A percentile compares a stretch with the other conserved stretches of the same genome.
Conservation (phyloP, 2,329 filamentous ascomycete genomes). For the Scedosporium dehoogii region DNA sequence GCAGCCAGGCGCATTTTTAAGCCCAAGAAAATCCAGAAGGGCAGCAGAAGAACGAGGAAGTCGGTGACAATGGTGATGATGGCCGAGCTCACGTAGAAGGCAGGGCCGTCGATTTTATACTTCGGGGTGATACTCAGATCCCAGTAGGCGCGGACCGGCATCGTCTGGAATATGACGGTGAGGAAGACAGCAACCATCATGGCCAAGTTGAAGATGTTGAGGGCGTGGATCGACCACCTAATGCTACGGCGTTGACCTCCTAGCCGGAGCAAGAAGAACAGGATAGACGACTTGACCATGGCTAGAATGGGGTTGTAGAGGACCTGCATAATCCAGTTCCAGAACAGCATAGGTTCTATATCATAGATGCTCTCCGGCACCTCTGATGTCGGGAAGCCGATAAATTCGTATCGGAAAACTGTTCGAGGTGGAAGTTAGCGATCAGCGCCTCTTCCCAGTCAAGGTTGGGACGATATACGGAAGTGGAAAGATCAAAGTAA, state of each 20-base stretch:
- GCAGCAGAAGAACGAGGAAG: conserved; percentile 16
- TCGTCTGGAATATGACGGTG: conserved; percentile 1
- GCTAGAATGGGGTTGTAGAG: conserved; percentile 6
- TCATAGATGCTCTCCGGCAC: not conserved
- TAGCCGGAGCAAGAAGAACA: conserved; percentile 20
- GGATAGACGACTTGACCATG: conserved; percentile 5
- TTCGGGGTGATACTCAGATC: not conserved
- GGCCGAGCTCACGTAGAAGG: conserved; percentile 2
- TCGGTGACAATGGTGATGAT: conserved; percentile 10
- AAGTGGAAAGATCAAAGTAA: not conserved
- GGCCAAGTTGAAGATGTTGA: conserved; percentile 2
- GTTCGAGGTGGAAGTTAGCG: conserved; percentile 11
- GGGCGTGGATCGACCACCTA: conserved; percentile 15
- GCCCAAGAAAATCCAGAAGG: conserved; percentile 22
- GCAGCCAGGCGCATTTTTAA: conserved; percentile 25
- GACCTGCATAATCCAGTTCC: conserved; percentile 4
- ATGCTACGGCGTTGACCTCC: conserved; percentile 24
- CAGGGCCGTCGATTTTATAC: not conserved
- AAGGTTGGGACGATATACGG: not conserved
- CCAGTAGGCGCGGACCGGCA: conserved; percentile 2
- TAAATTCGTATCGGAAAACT: conserved; percentile 2
- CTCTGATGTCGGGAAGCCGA: not conserved
- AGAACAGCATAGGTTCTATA: not conserved
- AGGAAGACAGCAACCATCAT: conserved; percentile 5
- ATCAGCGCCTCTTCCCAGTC: not conserved